Conservation (phyloP, 495 filamentous ascomycete genomes). For the Cairneyella variabilis region DNA sequence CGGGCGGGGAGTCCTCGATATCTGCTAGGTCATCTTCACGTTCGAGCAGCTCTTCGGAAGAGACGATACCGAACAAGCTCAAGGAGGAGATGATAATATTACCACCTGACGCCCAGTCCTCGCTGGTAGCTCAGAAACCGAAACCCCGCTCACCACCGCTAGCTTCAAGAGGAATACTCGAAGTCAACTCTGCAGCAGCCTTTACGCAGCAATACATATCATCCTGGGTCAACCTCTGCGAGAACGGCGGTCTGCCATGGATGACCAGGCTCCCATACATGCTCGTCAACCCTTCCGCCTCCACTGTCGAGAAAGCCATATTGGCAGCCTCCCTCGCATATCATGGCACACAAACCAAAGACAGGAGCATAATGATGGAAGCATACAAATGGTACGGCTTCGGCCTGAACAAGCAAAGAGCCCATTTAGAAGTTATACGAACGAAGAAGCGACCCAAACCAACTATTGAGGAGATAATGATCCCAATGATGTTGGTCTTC, state of each 20-base stretch:
- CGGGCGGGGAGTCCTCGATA: too few species aligned
- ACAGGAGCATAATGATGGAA: background rate
- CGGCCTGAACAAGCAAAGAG: background rate
- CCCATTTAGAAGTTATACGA: background rate
- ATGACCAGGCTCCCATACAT: background rate
- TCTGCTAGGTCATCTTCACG: too few species aligned
- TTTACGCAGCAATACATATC: background rate
- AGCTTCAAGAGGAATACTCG: background rate
- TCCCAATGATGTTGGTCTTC: conserved; percentile 4
- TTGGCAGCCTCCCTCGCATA: background rate
- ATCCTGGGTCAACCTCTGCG: background rate
- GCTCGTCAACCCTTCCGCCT: background rate
- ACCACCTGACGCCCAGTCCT: background rate
- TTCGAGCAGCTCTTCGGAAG: too few species aligned
- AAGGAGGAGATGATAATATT: too few species aligned
- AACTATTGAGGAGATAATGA: background rate
- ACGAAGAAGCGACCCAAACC: background rate
- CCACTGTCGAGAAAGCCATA: background rate
- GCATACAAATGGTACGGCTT: conserved; percentile 7
- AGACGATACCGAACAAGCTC: too few species aligned
- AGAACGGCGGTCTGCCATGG: background rate
- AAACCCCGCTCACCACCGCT: background rate
- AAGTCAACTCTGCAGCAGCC: background rate
- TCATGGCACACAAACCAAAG: background rate
- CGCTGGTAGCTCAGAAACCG: background rate